These are phyloP conservation scores for Vachellia pachyceras DNA, from an alignment of 306 rosid genomes.

Conservation along the genomic window DNA sequence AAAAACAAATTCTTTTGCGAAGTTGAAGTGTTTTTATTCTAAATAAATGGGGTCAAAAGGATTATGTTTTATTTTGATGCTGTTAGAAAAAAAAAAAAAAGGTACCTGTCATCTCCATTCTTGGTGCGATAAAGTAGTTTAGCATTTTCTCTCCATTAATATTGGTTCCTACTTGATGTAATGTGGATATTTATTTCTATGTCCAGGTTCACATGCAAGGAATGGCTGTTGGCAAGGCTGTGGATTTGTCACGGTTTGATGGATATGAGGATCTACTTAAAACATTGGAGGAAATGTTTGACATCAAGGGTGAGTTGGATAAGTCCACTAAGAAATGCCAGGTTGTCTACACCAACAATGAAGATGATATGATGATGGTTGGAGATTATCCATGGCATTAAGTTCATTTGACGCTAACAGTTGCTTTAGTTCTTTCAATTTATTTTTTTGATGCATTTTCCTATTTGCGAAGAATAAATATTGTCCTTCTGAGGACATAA, in stretches of 20 bases:
- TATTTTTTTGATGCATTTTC: background rate
- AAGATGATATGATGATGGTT: constrained; percentile 98
- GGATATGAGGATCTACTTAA: constrained; percentile 74
- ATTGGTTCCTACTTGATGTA: background rate
- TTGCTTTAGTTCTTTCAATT: background rate
- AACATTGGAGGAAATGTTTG: constrained; percentile 93
- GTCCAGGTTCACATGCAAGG: constrained; percentile 98
- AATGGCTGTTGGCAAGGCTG: constrained; percentile 98
- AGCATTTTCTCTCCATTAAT: background rate
- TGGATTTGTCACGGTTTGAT: constrained; percentile 82
- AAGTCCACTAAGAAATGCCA: constrained; percentile 80
- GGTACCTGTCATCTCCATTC: background rate
- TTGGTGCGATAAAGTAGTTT: background rate
- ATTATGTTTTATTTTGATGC: background rate
- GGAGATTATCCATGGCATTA: constrained; percentile 99
- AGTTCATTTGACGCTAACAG: constrained; percentile 42
- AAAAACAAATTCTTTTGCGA: background rate
- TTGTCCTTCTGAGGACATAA: background rate
- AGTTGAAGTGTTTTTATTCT: background rate
- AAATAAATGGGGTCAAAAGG: background rate
- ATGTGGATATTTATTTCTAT: background rate
- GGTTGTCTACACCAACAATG: constrained; percentile 93
- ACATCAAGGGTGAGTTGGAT: constrained; percentile 81
- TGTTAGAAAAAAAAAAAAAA: background rate
- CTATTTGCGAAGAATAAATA: background rate